A percentile compares a stretch with the other conserved stretches of the same genome.
Conservation (phyloP, 495 filamentous ascomycete species). For the Opeltia flavorubescens region DNA sequence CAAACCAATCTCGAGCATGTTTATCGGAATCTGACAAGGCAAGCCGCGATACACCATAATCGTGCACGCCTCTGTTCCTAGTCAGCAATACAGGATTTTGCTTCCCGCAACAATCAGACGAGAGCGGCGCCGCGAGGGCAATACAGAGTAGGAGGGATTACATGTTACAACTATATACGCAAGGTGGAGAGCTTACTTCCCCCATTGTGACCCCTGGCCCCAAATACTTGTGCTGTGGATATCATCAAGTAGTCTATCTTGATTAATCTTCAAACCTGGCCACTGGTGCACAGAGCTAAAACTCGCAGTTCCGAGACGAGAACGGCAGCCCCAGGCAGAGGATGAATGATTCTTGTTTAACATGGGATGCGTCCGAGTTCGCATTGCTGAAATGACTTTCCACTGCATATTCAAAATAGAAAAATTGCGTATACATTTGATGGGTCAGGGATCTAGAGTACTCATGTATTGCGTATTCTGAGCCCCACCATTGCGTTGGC, state of each 20-base stretch:
- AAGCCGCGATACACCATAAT: constrained; percentile 54
- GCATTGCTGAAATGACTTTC: too few relatives aligned
- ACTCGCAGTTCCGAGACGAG: neutral
- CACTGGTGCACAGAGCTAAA: neutral
- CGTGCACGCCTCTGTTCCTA: constrained; percentile 32
- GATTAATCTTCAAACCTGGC: constrained; percentile 35
- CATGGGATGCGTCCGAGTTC: too few relatives aligned
- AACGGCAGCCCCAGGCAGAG: too few relatives aligned
- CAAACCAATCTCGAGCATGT: constrained; percentile 61
- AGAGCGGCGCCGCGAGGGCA: neutral
- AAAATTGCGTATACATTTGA: too few relatives aligned
- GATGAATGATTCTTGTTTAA: neutral
- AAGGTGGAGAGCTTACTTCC: constrained; percentile 34
- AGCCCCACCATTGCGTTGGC: too few relatives aligned
- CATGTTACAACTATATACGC: constrained; percentile 4
- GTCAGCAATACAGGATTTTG: constrained; percentile 1
- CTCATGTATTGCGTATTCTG: too few relatives aligned
- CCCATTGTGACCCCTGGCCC: constrained; percentile 50
- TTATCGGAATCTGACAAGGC: constrained; percentile 59
- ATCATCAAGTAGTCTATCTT: constrained; percentile 42
- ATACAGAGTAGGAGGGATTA: neutral
- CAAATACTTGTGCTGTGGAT: constrained; percentile 56
- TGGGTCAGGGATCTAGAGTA: too few relatives aligned
- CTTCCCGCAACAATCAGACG: constrained; percentile 6
- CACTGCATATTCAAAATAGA: too few relatives aligned